These are phyloP conservation scores for Platanthera guangdongensis DNA, from an alignment of 106 monocot genomes.

Conservation along the genomic window DNA sequence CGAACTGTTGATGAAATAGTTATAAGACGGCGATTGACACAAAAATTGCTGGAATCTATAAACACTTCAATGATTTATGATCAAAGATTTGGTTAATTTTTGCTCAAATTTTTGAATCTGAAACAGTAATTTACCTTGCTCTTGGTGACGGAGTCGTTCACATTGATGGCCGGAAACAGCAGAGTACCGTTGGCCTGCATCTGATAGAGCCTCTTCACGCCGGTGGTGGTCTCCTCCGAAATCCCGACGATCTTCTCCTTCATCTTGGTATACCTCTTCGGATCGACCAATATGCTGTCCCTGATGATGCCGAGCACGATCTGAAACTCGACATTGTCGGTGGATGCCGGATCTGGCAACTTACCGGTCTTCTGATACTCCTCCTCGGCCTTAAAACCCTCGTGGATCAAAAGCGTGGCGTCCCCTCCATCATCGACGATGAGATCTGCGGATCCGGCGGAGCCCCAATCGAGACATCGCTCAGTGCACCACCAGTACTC, in stretches of 20 bases:
- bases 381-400: slow-evolving; percentile 23
- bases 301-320: slow-evolving; percentile 24
- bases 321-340: slow-evolving; percentile 35
- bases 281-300: slow-evolving; percentile 26
- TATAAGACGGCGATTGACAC: no score
- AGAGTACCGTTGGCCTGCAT: slow-evolving; percentile 15
- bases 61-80: no score
- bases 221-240: slow-evolving; percentile 32
- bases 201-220: slow-evolving; percentile 29
- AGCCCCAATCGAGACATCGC: slow-evolving; percentile 30
- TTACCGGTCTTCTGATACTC: slow-evolving; percentile 26
- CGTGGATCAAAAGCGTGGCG: slow-evolving; percentile 23
- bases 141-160: slow-evolving; percentile 21
- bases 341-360: slow-evolving; percentile 22
- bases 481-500: slow-evolving; percentile 39
- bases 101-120: no score
- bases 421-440: slow-evolving; percentile 30
- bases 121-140: slow-evolving; percentile 7
- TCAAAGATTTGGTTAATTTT: no score
- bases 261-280: slow-evolving; percentile 31
- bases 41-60: no score
- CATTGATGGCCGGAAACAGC: slow-evolving; percentile 15
- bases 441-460: slow-evolving; percentile 24
- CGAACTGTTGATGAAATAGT: slow-evolving; percentile 6
- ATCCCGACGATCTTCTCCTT: slow-evolving; percentile 26